These are phyloP conservation scores for Phytophthora rubi DNA, from an alignment of 352 stramenopile species.

Conservation along the genomic window DNA sequence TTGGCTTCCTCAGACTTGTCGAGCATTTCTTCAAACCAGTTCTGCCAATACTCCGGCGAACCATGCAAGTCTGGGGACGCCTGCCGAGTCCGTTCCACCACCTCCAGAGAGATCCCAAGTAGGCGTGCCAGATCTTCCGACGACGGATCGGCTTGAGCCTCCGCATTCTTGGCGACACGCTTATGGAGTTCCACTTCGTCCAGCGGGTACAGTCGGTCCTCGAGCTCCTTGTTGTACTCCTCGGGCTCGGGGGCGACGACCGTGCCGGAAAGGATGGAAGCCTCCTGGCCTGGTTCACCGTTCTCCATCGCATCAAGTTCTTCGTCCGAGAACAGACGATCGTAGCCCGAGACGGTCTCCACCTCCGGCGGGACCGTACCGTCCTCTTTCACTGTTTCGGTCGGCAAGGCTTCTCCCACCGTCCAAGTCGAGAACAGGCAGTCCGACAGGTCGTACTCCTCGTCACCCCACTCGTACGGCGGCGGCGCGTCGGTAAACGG, in stretches of 20 bases:
- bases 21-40: not conserved
- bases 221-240: no score
- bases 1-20: not conserved
- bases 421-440: not conserved
- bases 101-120: not conserved
- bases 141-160: not conserved
- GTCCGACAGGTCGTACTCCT: not conserved
- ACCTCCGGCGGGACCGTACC: not conserved
- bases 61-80: not conserved
- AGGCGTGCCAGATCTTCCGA: not conserved
- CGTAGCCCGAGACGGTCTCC: not conserved
- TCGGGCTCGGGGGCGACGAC: not conserved
- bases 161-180: no score
- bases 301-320: not conserved
- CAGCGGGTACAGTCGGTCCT: no score
- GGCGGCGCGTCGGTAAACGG: not conserved
- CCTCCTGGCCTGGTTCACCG: not conserved
- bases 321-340: not conserved
- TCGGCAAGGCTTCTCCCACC: not conserved
- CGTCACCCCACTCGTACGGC: not conserved
- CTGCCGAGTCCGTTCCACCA: not conserved
- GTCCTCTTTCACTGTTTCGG: not conserved
- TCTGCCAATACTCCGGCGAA: conserved; percentile 2
- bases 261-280: not conserved
- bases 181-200: no score